Base-by-base conservation (phyloP, 2,329 filamentous ascomycete genomes). In the Fusarium sp. region DNA sequence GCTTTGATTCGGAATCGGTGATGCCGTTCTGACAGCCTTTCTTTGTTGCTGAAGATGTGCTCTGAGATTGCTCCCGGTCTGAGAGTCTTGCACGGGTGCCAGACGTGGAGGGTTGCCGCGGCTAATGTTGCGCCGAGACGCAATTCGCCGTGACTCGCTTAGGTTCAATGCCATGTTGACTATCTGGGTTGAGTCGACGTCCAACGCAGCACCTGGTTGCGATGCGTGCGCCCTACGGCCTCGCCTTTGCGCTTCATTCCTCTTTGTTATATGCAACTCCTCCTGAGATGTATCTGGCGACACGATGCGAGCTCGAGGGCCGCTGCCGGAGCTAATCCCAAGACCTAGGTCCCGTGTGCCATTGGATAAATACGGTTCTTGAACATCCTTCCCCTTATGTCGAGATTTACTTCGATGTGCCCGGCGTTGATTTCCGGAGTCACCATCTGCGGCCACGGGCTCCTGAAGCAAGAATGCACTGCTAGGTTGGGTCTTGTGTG, bases 111-210 rank as follows among this genome's bases (percentile, higher is more conserved):
- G 89, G 41, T 84, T 84, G 63, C 81, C 88, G 79, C 80, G 90
- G 63, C 79, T 89, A 75, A 82, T 87, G 81, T 80, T 90, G 82
- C 85, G 88, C 82, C 85, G 89, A 81, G 84, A 90, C 70, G 86
- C 93, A 83, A 87, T 87, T 79, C 90, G 90, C 73, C 91, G 90
- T 78, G 92, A 94, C 82, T 98, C 94, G 84, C 93, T 97, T 56
- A 98, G 83, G 73, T 92, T 96, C 76, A 98, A 84, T 4, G 96
- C 96, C 89, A 98, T 93, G 78, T 95, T 95, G 47, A 98, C 94
- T 73, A 98, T 97, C 81, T 98, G 94, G 8, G 92, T 90, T 13
- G 95, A 93, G 78, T 98, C 95, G 68, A 93, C 87, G 77, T 94
- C 90, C 26, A 93, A 80, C 10, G 81, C 76, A 20, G 80, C 58